Percentiles rank a stretch among this genome's conserved stretches.
Evolutionary conservation across 805 yeast genomes (phyloP).

Genomic region (Pichia nanzhaoensis): DNA sequence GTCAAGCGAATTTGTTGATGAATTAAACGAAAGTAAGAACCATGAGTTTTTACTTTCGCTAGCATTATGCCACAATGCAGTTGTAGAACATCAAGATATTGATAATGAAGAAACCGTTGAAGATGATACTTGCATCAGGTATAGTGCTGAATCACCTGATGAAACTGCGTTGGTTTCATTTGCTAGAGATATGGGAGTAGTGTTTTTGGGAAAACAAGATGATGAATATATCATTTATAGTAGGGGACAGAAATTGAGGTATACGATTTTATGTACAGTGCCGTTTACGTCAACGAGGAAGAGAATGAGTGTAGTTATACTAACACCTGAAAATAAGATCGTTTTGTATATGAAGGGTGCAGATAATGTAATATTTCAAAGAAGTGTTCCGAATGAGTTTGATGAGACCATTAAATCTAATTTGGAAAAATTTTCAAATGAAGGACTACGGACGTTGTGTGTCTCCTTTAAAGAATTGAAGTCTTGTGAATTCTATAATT

Average conservation of each 20-base stretch:
- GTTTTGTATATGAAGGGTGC: constrained; percentile 65
- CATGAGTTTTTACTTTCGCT: constrained; percentile 56
- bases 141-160: constrained; percentile 80
- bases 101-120: constrained; percentile 15
- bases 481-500: constrained; percentile 38
- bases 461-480: constrained; percentile 52
- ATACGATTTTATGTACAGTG: constrained; percentile 46
- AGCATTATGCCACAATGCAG: constrained; percentile 71
- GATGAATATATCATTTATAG: constrained; percentile 37
- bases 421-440: constrained; percentile 63
- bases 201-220: constrained; percentile 48
- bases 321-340: constrained; percentile 34
- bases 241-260: constrained; percentile 41
- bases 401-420: constrained; percentile 48
- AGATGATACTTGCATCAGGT: constrained; percentile 37
- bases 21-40: constrained; percentile 37
- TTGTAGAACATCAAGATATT: constrained; percentile 21
- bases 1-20: constrained; percentile 52
- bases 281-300: constrained; percentile 68
- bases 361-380: constrained; percentile 57
- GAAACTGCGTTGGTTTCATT: constrained; percentile 74
- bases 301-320: constrained; percentile 71
- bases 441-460: constrained; percentile 73
- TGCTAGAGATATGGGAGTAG: constrained; percentile 68
- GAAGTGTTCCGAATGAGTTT: constrained; percentile 24